A percentile compares a stretch with the other conserved stretches of the same genome.
Evolutionary conservation across 139 green algal genomes (phyloP).

Genomic region (Closterium sp.): DNA sequence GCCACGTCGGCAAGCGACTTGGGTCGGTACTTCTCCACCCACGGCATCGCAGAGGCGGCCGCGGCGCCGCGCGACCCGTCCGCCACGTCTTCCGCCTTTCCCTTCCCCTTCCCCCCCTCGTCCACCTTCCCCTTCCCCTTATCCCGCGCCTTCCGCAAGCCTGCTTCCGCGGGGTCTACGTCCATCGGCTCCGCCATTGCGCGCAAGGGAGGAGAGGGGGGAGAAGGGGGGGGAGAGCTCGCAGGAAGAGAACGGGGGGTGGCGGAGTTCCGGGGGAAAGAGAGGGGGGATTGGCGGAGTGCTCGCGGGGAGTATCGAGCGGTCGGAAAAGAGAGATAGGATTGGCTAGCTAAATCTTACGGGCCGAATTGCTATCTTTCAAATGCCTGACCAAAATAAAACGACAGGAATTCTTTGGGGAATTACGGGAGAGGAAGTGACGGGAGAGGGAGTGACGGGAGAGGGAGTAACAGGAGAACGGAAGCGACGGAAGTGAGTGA

Average conservation of each 20-base stretch:
- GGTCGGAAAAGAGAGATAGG: too few species aligned
- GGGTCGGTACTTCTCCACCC: constrained; percentile 97
- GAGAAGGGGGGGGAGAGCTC: background rate
- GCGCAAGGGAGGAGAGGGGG: background rate
- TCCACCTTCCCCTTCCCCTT: background rate
- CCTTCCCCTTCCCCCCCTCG: background rate
- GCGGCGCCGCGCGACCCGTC: background rate
- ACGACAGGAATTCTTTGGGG: too few species aligned
- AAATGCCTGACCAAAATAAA: too few species aligned
- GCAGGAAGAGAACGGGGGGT: background rate
- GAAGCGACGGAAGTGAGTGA: too few species aligned
- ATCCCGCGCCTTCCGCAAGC: background rate
- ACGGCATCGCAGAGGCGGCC: constrained; percentile 47
- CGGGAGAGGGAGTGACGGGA: too few species aligned
- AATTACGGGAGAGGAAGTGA: too few species aligned
- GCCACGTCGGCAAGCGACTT: constrained; percentile 88
- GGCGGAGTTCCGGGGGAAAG: too few species aligned
- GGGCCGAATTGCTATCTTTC: too few species aligned
- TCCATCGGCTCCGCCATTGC: background rate
- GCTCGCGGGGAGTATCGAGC: too few species aligned
- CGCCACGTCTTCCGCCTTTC: background rate
- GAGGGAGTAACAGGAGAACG: too few species aligned
- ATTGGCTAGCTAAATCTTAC: too few species aligned
- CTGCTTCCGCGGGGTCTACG: background rate
- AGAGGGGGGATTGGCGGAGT: too few species aligned